phyloP scores from a whole-genome alignment of 441 rosid species.

The Flueggea neowawraea region DNA sequence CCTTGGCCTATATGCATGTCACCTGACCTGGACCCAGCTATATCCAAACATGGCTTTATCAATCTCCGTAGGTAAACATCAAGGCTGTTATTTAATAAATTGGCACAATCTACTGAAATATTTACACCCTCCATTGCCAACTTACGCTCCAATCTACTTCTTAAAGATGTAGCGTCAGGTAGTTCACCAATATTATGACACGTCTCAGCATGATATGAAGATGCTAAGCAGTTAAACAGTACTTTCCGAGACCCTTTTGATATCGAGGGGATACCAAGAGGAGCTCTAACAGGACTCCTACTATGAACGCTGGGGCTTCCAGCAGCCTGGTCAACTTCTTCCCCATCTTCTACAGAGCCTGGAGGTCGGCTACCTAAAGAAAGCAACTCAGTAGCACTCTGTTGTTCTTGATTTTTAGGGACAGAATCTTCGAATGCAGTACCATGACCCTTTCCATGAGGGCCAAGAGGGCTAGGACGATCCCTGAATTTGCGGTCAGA shows the following conservation, averaged over 20 bases:
- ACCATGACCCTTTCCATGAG: conserved; percentile 40
- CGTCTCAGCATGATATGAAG: conserved; percentile 17
- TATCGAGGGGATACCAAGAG: no score
- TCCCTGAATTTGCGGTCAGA: conserved; percentile 48
- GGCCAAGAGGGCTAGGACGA: conserved; percentile 41
- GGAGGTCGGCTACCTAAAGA: no score
- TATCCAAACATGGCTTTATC: conserved; percentile 50
- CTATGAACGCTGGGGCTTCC: conserved; percentile 57
- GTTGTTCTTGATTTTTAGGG: no score
- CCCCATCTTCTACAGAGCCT: no score
- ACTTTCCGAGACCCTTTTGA: no score
- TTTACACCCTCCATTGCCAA: conserved; percentile 52
- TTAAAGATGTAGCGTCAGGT: conserved; percentile 58
- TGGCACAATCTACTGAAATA: conserved; percentile 40
- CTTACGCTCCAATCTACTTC: conserved; percentile 42
- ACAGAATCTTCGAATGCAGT: no score
- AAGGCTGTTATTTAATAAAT: conserved; percentile 53
- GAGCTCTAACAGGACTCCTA: no score
- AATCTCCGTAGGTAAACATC: conserved; percentile 55
- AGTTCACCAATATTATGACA: conserved; percentile 48
- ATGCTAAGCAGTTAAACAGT: conserved; percentile 9
- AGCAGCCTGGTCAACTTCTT: conserved; percentile 74
- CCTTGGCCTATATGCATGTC: conserved; percentile 12
- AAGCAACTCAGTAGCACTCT: no score
- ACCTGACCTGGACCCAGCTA: conserved; percentile 37